Conservation (phyloP, 2,329 filamentous ascomycete genomes). For the Fusarium hainanense region DNA sequence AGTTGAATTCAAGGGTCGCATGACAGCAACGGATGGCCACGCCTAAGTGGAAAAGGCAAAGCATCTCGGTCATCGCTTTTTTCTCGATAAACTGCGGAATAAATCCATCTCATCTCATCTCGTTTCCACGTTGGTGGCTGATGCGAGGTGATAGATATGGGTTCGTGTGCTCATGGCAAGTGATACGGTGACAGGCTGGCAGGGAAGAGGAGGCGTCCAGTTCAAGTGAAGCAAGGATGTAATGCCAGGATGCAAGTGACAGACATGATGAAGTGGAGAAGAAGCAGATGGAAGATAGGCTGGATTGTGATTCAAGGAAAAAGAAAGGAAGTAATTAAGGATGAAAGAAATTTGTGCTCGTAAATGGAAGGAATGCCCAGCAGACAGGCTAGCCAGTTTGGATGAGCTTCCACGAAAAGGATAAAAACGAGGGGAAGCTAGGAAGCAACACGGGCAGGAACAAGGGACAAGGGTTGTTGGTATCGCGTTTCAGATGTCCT, state of each 20-base stretch:
- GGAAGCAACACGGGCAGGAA: not conserved
- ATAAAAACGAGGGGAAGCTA: constrained; percentile 27
- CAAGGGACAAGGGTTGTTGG: constrained; percentile 3
- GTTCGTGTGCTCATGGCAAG: not conserved
- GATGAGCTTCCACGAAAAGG: constrained; percentile 16
- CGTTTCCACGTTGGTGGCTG: constrained; percentile 18
- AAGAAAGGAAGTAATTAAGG: constrained; percentile 1
- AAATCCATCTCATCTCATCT: constrained; percentile 6
- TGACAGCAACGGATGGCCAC: constrained; percentile 3
- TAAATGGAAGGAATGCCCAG: constrained; percentile 4
- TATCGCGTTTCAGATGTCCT: constrained; percentile 36
- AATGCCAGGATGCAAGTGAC: constrained; percentile 8
- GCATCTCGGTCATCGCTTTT: not conserved
- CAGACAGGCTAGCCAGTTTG: constrained; percentile 4
- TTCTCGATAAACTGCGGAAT: not conserved
- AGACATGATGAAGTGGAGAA: constrained; percentile 10
- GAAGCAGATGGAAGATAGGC: not conserved
- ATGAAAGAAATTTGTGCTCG: not conserved
- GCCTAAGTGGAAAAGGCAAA: constrained; percentile 3
- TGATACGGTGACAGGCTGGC: constrained; percentile 3
- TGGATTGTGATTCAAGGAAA: constrained; percentile 8
- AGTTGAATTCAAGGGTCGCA: constrained; percentile 10
- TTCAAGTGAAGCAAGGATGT: constrained; percentile 10
- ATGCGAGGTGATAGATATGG: constrained; percentile 13
- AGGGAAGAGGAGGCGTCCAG: not conserved